Percentiles rank a stretch among this genome's conserved stretches.
Conservation (phyloP, 345 rosid genomes). For the Populus deltoides region DNA sequence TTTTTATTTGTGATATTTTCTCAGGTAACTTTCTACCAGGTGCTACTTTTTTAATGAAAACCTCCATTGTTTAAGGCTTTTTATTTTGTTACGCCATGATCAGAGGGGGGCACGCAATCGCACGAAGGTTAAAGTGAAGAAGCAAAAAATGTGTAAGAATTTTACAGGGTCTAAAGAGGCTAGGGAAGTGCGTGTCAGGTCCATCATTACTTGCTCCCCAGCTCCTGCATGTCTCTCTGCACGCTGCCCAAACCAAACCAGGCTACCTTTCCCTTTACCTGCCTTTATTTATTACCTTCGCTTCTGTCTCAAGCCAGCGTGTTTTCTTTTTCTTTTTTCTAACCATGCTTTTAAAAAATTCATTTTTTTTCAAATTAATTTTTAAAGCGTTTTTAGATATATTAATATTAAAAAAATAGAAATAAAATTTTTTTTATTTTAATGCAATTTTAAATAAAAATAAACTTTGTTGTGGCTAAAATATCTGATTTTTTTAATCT, state of each 20-base stretch:
- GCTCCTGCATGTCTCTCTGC: slow-evolving; percentile 22
- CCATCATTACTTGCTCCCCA: slow-evolving; percentile 30
- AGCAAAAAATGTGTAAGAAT: neutral
- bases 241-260: slow-evolving; percentile 11
- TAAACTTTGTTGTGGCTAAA: no score
- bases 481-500: slow-evolving; percentile 1
- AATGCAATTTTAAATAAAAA: no score
- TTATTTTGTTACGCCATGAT: neutral
- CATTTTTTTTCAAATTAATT: no score
- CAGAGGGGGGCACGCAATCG: slow-evolving; percentile 27
- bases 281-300: slow-evolving; percentile 6
- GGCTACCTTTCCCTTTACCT: neutral
- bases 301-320: slow-evolving; percentile 21
- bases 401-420: no score
- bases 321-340: no score
- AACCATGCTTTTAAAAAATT: no score
- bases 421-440: no score
- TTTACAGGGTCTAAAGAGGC: neutral
- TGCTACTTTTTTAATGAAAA: no score
- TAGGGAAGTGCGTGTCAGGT: slow-evolving; percentile 12
- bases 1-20: no score
- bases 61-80: neutral
- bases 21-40: no score
- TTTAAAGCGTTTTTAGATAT: no score
- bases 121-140: slow-evolving; percentile 8